Evolutionary conservation across 352 stramenopile genomes (phyloP), one percentile per base, ranked within the genome.

Genomic region (Pythium rhizo-oryzae): DNA sequence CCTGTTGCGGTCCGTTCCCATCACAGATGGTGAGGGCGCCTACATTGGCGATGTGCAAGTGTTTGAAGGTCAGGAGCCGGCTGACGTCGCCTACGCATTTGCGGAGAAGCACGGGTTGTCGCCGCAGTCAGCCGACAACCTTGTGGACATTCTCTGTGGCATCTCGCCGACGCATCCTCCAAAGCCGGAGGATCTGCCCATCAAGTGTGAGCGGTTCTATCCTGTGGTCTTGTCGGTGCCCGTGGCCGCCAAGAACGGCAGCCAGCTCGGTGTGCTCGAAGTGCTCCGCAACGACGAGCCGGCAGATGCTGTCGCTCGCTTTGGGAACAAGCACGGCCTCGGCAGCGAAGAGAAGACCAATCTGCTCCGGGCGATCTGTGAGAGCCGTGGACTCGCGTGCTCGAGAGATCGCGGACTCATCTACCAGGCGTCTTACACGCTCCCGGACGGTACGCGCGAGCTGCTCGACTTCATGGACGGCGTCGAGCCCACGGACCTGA

Each of bases 271-370:
- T 1, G 56, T 89, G 8, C 54, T 94, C 0, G 80, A 93, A 52
- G 71, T 94, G 3, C 68, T 92, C 8, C 66, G 61, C 7, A 75
- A 87, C 23, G 86, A 94, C 63, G 86, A 94, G 15, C 77, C 84
- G 6, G 85, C 86, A 0, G 86, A 94, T 53, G 81, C 86, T 12
- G 80, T 93, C 58, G 82, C 84, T 6, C 78, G 82, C 8, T 94
- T 94, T 57, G 86, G 86, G 1, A 90, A 89, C 60, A 84, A 87
- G 44, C 74, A 93, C 69, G 82, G 82, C 18, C 72, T 94, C 25
- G 55, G 67, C 16, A 55, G 54, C 8, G 70, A 87, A 35, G 80
- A 92, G 56, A 92, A 94, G 65, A 70, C 76, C 0, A 89, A 70
- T 50, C 73, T 94, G 2, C 74, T 82, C 41, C 41, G 41, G 0